Base-by-base conservation (phyloP, 139 green algal species). In the Auxenochlorella pyrenoidosa region DNA sequence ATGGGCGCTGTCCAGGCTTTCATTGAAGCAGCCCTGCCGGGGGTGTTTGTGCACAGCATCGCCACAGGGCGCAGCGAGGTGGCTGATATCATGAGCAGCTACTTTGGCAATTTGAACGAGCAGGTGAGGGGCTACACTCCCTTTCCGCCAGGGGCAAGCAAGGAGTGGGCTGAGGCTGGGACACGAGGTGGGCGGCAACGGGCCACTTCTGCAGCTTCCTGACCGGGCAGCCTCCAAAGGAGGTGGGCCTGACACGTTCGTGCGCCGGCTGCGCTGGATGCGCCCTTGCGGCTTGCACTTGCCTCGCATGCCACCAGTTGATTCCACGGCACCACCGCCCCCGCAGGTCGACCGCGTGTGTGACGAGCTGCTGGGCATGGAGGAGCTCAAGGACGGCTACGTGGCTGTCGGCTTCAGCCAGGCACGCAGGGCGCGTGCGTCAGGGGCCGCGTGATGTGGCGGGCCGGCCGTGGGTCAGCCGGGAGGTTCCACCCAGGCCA, bases 401-500 rank as follows among this genome's bases (percentile, higher is more conserved):
- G 96, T 98, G 86, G 94, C 92, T 0, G 87, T 98, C 24, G 96
- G 96, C 32, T 98, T 98, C 88, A 94, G 83, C 6, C 96, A 98
- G 89, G 95, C 94, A 36, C 51, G n/a, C 24, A 43, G 12, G 36
- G 28, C 18, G 6, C 41, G 3, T 32, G 60, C 6, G 34, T 15
- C 18, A 78, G 10, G 12, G 71, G 12, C 47, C 6, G 16, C 16
- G 40, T n/a, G 18, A 75, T 19, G 22, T 75, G 68, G 16, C 6
- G 68, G 5, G n/a, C n/a, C n/a, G n/a, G n/a, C n/a, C n/a, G n/a
- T n/a, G n/a, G n/a, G n/a, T n/a, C n/a, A n/a, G n/a, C n/a, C n/a
- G n/a, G n/a, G n/a, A n/a, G n/a, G n/a, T n/a, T n/a, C n/a, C n/a
- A n/a, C n/a, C n/a, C n/a, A n/a, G n/a, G n/a, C n/a, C n/a, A n/a